Evolutionary conservation across 176 grass and related monocot species (phyloP).

Genomic region (Saccharum spontaneum): DNA sequence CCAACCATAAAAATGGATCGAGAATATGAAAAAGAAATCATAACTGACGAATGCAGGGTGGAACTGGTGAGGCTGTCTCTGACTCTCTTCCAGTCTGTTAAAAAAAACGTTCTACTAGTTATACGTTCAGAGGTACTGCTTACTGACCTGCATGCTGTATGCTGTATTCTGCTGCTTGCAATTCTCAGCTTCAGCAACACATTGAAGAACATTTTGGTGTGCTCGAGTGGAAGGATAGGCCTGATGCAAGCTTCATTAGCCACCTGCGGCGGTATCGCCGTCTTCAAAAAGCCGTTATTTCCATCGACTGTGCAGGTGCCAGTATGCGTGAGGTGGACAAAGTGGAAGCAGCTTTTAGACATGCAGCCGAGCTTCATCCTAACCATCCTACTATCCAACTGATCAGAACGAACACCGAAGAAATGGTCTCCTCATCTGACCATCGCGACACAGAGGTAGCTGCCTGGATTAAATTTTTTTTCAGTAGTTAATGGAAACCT

Average conservation of each 20-base stretch:
- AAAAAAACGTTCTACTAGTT: background rate
- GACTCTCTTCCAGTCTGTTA: background rate
- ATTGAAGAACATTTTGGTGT: rapidly evolving
- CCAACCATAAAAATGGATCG: background rate
- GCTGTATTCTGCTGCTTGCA: background rate
- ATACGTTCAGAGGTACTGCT: background rate
- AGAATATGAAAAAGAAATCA: background rate
- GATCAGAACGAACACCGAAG: background rate
- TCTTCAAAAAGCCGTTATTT: background rate
- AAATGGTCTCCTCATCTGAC: background rate
- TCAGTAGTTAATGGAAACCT: background rate
- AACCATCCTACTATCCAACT: background rate
- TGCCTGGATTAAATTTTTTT: background rate
- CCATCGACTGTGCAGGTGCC: background rate
- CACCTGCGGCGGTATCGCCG: background rate
- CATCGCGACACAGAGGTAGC: background rate
- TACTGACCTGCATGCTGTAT: background rate
- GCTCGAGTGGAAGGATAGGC: background rate
- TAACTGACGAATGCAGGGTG: background rate
- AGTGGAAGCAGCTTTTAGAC: background rate
- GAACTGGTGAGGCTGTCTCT: background rate
- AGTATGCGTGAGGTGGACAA: background rate
- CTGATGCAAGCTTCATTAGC: background rate
- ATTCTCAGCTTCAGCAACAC: background rate
- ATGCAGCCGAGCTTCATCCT: background rate